A percentile compares a stretch with the other conserved stretches of the same genome.
These are phyloP conservation scores for Venturiaceae sp. DNA, from an alignment of 2,329 filamentous ascomycete species.

Conservation along the genomic window DNA sequence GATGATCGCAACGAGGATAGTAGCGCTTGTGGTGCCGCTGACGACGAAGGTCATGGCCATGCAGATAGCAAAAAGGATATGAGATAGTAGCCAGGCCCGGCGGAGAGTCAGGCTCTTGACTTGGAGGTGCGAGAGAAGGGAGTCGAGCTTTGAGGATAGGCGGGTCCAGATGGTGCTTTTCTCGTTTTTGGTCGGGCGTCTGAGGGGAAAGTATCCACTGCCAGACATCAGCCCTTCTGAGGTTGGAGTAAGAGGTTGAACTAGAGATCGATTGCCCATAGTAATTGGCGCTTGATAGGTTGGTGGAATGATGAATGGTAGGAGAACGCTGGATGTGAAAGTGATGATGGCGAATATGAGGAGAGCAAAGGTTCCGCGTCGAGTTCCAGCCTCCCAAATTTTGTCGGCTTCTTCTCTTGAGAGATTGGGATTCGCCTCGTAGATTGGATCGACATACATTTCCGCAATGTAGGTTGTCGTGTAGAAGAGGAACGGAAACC, in stretches of 20 bases:
- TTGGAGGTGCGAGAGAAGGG: slow-evolving; percentile 50
- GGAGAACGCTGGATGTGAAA: slow-evolving; percentile 67
- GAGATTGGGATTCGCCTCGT: slow-evolving; percentile 70
- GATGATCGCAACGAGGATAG: slow-evolving; percentile 66
- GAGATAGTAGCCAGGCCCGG: slow-evolving; percentile 75
- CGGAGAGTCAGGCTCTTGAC: slow-evolving; percentile 81
- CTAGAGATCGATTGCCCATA: background rate
- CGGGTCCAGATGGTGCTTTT: slow-evolving; percentile 14
- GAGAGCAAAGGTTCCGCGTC: slow-evolving; percentile 80
- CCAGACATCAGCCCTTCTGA: slow-evolving; percentile 18
- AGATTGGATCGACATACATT: slow-evolving; percentile 78
- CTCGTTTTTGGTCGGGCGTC: slow-evolving; percentile 4
- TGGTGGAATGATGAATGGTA: slow-evolving; percentile 78
- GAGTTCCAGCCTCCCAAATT: slow-evolving; percentile 76
- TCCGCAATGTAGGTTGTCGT: slow-evolving; percentile 90
- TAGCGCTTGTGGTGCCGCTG: slow-evolving; percentile 59
- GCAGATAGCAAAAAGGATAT: slow-evolving; percentile 70
- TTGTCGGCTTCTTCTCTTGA: slow-evolving; percentile 64
- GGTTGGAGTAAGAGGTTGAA: slow-evolving; percentile 20
- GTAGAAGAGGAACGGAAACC: slow-evolving; percentile 94
- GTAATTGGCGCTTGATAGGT: slow-evolving; percentile 49
- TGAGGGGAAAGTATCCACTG: slow-evolving; percentile 10
- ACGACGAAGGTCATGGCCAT: slow-evolving; percentile 83
- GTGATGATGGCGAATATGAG: slow-evolving; percentile 83
- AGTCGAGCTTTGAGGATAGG: slow-evolving; percentile 9